Percentiles rank a stretch among this genome's conserved stretches.
Evolutionary conservation across 2,329 filamentous ascomycete species (phyloP).

Genomic region (Bisporella sp.): DNA sequence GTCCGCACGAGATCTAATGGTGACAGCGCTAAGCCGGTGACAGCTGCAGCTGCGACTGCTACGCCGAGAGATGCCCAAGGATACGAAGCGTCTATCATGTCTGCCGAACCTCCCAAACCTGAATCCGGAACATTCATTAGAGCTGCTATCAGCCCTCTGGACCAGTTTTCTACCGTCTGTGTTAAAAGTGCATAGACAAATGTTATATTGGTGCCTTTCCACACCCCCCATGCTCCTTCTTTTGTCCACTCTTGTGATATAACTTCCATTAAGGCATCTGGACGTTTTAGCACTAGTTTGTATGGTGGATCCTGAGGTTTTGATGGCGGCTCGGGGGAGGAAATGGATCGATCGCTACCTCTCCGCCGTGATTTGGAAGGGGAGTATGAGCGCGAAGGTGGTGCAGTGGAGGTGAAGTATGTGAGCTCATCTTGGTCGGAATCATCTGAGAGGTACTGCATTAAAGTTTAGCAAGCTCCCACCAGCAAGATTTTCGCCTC

Average conservation of each 20-base stretch:
- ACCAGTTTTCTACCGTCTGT: constrained; percentile 86
- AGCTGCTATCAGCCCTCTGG: constrained; percentile 82
- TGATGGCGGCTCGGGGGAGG: constrained; percentile 26
- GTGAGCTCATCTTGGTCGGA: constrained; percentile 71
- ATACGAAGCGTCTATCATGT: constrained; percentile 75
- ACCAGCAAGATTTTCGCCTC: background rate
- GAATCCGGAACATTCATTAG: constrained; percentile 85
- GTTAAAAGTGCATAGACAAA: constrained; percentile 86
- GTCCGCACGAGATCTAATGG: constrained; percentile 89
- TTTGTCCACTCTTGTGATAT: constrained; percentile 83
- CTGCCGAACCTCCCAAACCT: constrained; percentile 40
- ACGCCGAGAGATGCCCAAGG: constrained; percentile 77
- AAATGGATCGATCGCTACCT: constrained; percentile 18
- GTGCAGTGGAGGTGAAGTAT: constrained; percentile 68
- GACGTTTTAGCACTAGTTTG: constrained; percentile 62
- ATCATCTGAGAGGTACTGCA: constrained; percentile 50
- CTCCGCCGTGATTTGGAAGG: constrained; percentile 31
- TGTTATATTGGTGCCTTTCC: constrained; percentile 88
- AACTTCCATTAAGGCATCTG: constrained; percentile 79
- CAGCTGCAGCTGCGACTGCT: constrained; percentile 53
- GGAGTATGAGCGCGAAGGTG: constrained; percentile 33
- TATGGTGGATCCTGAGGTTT: constrained; percentile 36
- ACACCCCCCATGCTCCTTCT: constrained; percentile 85
- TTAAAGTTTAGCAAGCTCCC: no score
- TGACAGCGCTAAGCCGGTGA: constrained; percentile 73